phyloP scores from a whole-genome alignment of 1,284 basidiomycete genomes.

The Testicularia cyperi region DNA sequence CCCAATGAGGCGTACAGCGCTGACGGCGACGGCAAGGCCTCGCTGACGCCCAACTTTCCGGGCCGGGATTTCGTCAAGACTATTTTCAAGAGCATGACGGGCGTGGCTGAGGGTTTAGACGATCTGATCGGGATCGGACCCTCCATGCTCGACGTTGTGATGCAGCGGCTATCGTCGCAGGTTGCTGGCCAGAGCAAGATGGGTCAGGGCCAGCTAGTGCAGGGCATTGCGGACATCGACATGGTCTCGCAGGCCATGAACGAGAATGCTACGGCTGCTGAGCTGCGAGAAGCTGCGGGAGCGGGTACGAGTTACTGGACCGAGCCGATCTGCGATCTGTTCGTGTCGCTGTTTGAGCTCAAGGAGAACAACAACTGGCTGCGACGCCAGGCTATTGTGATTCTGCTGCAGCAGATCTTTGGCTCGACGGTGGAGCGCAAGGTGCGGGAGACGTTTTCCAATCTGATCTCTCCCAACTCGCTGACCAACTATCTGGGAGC shows the following conservation, averaged over 20 bases:
- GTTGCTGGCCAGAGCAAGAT: conserved; percentile 21
- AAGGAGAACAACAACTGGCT: conserved; percentile 96
- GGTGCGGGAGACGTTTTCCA: conserved; percentile 73
- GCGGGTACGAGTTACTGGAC: conserved; percentile 78
- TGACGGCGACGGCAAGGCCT: not conserved
- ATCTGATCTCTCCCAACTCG: conserved; percentile 56
- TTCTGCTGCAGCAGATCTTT: conserved; percentile 90
- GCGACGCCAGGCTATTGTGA: conserved; percentile 89
- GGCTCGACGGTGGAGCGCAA: conserved; percentile 97
- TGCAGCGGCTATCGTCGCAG: conserved; percentile 49
- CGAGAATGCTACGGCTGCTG: conserved; percentile 62
- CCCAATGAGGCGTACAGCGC: not conserved
- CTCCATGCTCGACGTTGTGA: conserved; percentile 47
- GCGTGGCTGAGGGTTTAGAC: conserved; percentile 46
- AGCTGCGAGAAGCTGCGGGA: conserved; percentile 74
- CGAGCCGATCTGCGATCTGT: conserved; percentile 87
- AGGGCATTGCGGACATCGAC: conserved; percentile 38
- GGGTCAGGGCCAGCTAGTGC: conserved; percentile 6
- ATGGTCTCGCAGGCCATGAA: conserved; percentile 43
- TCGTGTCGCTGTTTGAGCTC: conserved; percentile 88
- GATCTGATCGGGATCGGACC: conserved; percentile 45
- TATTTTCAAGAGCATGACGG: conserved; percentile 43
- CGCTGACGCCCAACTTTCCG: conserved; percentile 6
- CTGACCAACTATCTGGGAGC: conserved; percentile 68
- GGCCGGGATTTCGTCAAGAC: conserved; percentile 34